Percentiles rank a stretch among this genome's conserved stretches.
Conservation (phyloP, 2,329 filamentous ascomycete species). For the Xylariaceae sp. region DNA sequence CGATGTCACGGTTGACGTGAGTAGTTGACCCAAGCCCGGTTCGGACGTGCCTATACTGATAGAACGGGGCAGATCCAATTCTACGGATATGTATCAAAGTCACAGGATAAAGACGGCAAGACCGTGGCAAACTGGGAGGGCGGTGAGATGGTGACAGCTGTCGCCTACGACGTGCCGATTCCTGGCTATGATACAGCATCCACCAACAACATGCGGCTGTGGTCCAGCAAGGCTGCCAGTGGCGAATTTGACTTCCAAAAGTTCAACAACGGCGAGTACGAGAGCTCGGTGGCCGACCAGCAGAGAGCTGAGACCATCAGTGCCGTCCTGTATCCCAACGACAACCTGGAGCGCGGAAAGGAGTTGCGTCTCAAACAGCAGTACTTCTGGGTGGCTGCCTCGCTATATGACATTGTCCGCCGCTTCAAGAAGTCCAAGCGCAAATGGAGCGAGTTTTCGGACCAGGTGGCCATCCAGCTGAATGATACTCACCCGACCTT, state of each 20-base stretch:
- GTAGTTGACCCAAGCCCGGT: too few relatives aligned
- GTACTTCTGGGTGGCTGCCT: constrained; percentile 99
- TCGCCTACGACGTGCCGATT: constrained; percentile 88
- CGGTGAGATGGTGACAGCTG: constrained; percentile 84
- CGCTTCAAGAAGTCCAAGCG: constrained; percentile 97
- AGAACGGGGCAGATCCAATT: constrained; percentile 93
- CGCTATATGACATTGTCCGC: constrained; percentile 89
- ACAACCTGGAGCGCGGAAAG: constrained; percentile 93
- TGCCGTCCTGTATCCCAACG: constrained; percentile 93
- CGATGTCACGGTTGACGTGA: constrained; percentile 83
- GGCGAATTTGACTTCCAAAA: constrained; percentile 99
- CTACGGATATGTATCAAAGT: constrained; percentile 75
- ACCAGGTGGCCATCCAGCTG: constrained; percentile 93
- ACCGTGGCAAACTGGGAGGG: constrained; percentile 74
- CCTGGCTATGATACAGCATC: constrained; percentile 84
- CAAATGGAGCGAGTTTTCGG: constrained; percentile 84
- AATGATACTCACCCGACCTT: constrained; percentile 97
- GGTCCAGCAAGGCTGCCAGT: constrained; percentile 94
- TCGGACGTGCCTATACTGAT: too few relatives aligned
- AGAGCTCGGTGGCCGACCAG: constrained; percentile 95
- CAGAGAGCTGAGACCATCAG: constrained; percentile 99
- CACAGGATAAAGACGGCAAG: constrained; percentile 70
- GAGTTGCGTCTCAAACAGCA: constrained; percentile 97
- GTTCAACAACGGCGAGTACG: constrained; percentile 97
- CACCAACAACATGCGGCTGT: constrained; percentile 93